Conservation (phyloP, 2,329 filamentous ascomycete genomes). For the Macrophomina tecta region DNA sequence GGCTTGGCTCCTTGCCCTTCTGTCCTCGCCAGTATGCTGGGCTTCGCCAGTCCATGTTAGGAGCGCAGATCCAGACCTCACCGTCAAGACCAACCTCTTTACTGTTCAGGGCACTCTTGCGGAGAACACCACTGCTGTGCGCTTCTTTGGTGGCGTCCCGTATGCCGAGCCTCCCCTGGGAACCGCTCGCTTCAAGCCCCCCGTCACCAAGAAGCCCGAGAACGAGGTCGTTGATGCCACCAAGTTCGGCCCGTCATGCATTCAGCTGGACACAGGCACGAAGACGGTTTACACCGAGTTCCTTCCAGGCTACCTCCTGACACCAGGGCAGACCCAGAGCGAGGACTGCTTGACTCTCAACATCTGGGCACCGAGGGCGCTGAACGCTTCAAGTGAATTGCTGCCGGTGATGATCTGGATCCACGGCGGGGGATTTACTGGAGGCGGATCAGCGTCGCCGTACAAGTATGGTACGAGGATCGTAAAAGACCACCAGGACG, state of each 20-base stretch:
- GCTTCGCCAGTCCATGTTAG: not conserved
- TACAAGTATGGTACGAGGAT: slow-evolving; percentile 45
- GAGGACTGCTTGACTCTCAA: slow-evolving; percentile 43
- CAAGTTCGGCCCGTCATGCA: slow-evolving; percentile 35
- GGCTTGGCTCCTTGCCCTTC: not conserved
- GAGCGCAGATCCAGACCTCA: slow-evolving; percentile 23
- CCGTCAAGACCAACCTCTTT: slow-evolving; percentile 33
- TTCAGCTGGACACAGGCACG: slow-evolving; percentile 33
- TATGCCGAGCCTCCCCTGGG: slow-evolving; percentile 27
- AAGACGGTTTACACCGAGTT: slow-evolving; percentile 35
- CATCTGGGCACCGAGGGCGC: slow-evolving; percentile 39
- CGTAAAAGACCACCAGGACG: slow-evolving; percentile 45
- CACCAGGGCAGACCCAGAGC: slow-evolving; percentile 33
- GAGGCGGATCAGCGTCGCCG: slow-evolving; percentile 44
- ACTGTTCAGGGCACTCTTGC: slow-evolving; percentile 32
- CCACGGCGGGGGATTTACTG: slow-evolving; percentile 50
- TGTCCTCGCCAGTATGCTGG: not conserved
- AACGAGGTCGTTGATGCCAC: slow-evolving; percentile 32
- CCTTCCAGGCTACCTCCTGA: slow-evolving; percentile 34
- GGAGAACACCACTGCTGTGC: slow-evolving; percentile 35
- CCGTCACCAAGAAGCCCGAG: slow-evolving; percentile 31
- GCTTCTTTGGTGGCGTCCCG: slow-evolving; percentile 27
- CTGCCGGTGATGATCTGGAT: slow-evolving; percentile 51
- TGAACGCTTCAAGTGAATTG: slow-evolving; percentile 31
- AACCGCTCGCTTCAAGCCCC: slow-evolving; percentile 28